Evolutionary conservation across 331 rosid species (phyloP).

Genomic region (Dryas integrifolia): DNA sequence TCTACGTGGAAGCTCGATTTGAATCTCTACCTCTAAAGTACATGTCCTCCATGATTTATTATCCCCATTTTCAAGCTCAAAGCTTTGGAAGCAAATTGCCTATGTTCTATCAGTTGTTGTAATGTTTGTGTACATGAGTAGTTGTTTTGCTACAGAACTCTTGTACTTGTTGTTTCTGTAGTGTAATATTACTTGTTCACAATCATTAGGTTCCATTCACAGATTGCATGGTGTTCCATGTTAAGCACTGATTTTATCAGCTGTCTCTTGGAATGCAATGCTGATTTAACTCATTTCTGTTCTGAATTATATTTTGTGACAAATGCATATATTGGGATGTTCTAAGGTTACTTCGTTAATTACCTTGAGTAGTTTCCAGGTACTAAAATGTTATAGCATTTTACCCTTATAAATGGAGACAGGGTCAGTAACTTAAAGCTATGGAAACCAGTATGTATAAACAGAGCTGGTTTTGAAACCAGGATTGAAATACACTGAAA

Average conservation of each 20-base stretch:
- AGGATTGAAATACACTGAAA: no score
- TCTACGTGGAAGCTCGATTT: neutral
- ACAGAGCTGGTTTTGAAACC: no score
- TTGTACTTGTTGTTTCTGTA: neutral
- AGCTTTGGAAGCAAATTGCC: neutral
- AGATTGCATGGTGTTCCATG: neutral
- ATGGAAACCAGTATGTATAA: no score
- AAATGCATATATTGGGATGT: neutral
- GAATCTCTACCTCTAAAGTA: neutral
- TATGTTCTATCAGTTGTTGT: neutral
- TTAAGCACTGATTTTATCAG: neutral
- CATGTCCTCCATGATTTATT: no score
- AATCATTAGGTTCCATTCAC: neutral
- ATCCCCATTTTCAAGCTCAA: neutral
- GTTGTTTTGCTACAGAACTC: neutral
- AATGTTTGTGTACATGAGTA: constrained; percentile 3
- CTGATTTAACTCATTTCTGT: neutral
- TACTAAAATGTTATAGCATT: no score
- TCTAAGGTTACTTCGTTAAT: no score
- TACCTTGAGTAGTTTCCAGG: no score
- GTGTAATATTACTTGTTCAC: neutral
- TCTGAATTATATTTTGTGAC: neutral
- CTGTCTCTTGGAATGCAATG: neutral
- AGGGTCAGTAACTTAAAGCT: no score
- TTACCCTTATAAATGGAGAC: no score